Percentiles rank a stretch among this genome's conserved stretches.
These are phyloP conservation scores for Paramyrothecium sp. DNA, from an alignment of 2,329 filamentous ascomycete genomes.

Conservation along the genomic window DNA sequence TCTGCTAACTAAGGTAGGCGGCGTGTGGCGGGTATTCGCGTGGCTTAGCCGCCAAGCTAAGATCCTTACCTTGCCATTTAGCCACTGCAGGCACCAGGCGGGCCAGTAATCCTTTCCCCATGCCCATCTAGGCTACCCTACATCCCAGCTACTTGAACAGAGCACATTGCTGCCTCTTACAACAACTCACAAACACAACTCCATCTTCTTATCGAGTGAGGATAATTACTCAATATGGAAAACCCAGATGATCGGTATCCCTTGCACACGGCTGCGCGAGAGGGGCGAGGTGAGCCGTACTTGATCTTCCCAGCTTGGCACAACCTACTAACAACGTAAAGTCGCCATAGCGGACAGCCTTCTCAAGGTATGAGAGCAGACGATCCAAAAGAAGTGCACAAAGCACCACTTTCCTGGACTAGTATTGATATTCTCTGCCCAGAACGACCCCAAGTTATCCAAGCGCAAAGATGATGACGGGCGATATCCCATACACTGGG, in stretches of 20 bases:
- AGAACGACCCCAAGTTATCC: slow-evolving; percentile 80
- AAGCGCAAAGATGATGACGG: slow-evolving; percentile 77
- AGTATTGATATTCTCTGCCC: neutral
- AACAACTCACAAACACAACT: no score
- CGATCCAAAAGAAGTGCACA: neutral
- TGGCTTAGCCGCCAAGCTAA: neutral
- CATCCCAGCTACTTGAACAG: no score
- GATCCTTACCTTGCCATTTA: no score
- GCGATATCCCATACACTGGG: slow-evolving; percentile 92
- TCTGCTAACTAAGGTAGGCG: slow-evolving; percentile 13
- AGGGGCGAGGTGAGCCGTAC: neutral
- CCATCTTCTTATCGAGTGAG: neutral
- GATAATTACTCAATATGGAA: neutral
- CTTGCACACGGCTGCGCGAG: neutral
- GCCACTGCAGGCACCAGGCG: no score
- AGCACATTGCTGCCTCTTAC: no score
- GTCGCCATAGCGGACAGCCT: slow-evolving; percentile 13
- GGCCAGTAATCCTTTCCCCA: no score
- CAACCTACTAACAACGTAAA: slow-evolving; percentile 1
- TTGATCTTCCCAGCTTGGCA: neutral
- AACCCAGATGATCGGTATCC: neutral
- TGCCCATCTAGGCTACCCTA: no score
- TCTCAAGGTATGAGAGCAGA: slow-evolving; percentile 8
- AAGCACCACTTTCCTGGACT: neutral
- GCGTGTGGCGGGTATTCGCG: slow-evolving; percentile 23